phyloP scores from a whole-genome alignment of 2,329 filamentous ascomycete species.

The Pseudopyrenochaeta lycopersici region DNA sequence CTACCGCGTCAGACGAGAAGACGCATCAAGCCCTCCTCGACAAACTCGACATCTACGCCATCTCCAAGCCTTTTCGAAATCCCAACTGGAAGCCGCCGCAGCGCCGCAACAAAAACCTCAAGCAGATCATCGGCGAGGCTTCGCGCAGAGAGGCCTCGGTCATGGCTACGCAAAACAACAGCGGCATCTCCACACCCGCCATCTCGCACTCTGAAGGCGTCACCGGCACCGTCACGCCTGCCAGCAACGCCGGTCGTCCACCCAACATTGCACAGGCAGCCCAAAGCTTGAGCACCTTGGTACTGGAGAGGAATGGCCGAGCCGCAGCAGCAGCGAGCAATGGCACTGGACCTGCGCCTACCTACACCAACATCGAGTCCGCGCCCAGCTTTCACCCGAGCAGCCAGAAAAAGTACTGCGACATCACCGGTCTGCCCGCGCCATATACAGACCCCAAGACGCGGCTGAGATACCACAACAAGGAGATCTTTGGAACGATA shows the following conservation, averaged over 20 bases:
- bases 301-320: conserved; percentile 79
- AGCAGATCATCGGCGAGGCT: conserved; percentile 91
- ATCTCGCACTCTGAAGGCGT: conserved; percentile 45
- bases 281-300: conserved; percentile 84
- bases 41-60: conserved; percentile 86
- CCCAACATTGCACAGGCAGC: conserved; percentile 87
- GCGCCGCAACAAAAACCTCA: conserved; percentile 98
- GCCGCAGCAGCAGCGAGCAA: conserved; percentile 30
- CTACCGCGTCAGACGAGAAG: conserved; percentile 77
- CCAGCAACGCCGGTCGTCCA: conserved; percentile 70
- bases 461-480: conserved; percentile 88
- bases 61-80: conserved; percentile 90
- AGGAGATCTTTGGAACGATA: conserved; percentile 87
- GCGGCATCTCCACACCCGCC: conserved; percentile 75
- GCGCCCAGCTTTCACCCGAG: conserved; percentile 83
- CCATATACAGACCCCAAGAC: conserved; percentile 96
- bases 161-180: conserved; percentile 82
- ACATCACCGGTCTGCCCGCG: conserved; percentile 91
- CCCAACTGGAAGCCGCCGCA: conserved; percentile 89
- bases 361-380: conserved; percentile 96
- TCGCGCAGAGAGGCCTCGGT: conserved; percentile 89
- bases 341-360: conserved; percentile 70
- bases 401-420: conserved; percentile 89
- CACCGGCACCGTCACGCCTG: conserved; percentile 52
- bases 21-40: conserved; percentile 86